Evolutionary conservation across 495 filamentous ascomycete genomes (phyloP).

Genomic region (Venustampulla echinocandica): DNA sequence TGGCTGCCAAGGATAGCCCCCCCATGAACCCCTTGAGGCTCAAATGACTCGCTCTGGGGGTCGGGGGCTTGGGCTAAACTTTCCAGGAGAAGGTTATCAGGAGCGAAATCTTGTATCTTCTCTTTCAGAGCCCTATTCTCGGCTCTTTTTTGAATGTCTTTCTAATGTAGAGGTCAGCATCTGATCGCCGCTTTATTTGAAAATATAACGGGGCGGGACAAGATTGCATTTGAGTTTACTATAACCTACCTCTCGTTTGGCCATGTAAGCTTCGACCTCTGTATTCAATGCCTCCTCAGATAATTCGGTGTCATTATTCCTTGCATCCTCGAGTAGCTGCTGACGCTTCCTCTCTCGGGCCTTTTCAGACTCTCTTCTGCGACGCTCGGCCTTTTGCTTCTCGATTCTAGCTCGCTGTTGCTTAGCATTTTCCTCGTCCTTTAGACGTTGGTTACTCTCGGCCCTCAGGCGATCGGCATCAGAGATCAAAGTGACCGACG

Average conservation of each 20-base stretch:
- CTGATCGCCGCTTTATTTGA: no score
- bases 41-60: background rate
- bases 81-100: background rate
- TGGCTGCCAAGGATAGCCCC: no score
- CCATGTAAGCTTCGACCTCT: slow-evolving; percentile 11
- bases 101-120: background rate
- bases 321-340: slow-evolving; percentile 8
- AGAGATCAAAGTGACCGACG: background rate
- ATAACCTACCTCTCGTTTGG: slow-evolving; percentile 12
- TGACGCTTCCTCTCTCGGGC: slow-evolving; percentile 1
- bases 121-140: background rate
- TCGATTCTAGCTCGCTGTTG: background rate
- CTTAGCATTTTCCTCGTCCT: background rate
- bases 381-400: slow-evolving; percentile 5
- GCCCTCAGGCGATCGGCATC: background rate
- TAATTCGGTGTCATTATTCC: background rate
- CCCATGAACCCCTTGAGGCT: no score
- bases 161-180: background rate
- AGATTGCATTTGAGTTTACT: no score
- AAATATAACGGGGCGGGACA: no score
- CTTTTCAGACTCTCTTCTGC: slow-evolving; percentile 3
- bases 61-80: no score
- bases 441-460: background rate
- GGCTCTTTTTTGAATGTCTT: background rate
- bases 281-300: slow-evolving; percentile 1